These are phyloP conservation scores for Nitzschia sp. DNA, from an alignment of 108 stramenopile genomes.

Conservation along the genomic window DNA sequence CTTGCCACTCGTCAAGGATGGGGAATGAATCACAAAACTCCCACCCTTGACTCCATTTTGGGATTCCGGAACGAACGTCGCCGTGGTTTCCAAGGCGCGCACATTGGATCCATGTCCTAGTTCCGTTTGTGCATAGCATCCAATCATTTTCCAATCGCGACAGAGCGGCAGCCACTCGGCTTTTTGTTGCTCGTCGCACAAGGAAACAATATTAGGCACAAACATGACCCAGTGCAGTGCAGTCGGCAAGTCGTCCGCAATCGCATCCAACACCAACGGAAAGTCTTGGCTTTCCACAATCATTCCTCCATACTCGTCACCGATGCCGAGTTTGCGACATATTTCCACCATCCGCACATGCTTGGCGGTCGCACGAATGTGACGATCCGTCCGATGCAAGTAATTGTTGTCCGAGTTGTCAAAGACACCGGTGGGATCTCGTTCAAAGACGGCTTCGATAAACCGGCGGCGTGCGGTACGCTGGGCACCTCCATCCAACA, in stretches of 20 bases:
- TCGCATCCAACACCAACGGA: conserved; percentile 52
- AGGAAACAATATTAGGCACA: conserved; percentile 78
- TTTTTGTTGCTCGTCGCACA: conserved; percentile 91
- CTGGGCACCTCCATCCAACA: conserved; percentile 65
- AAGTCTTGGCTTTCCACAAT: conserved; percentile 60
- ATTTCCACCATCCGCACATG: conserved; percentile 78
- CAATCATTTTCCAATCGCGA: conserved; percentile 92
- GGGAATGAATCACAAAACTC: conserved; percentile 84
- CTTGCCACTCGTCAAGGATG: conserved; percentile 86
- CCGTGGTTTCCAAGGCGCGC: conserved; percentile 94
- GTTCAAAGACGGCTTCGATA: conserved; percentile 63
- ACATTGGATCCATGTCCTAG: conserved; percentile 93
- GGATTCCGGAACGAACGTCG: conserved; percentile 79
- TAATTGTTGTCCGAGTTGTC: conserved; percentile 75
- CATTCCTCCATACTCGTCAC: conserved; percentile 55
- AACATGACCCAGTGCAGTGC: conserved; percentile 94
- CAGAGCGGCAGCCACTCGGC: conserved; percentile 88
- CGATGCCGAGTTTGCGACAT: conserved; percentile 76
- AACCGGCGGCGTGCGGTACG: conserved; percentile 56
- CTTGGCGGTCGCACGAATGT: conserved; percentile 78
- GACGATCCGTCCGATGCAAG: conserved; percentile 80
- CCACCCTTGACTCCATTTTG: conserved; percentile 67
- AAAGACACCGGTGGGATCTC: conserved; percentile 69
- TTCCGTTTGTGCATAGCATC: conserved; percentile 96
- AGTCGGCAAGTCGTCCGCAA: conserved; percentile 78